Percentiles rank a stretch among this genome's conserved stretches.
These are phyloP conservation scores for Termitomyces eurrhizus DNA, from an alignment of 768 basidiomycete genomes.

Conservation along the genomic window DNA sequence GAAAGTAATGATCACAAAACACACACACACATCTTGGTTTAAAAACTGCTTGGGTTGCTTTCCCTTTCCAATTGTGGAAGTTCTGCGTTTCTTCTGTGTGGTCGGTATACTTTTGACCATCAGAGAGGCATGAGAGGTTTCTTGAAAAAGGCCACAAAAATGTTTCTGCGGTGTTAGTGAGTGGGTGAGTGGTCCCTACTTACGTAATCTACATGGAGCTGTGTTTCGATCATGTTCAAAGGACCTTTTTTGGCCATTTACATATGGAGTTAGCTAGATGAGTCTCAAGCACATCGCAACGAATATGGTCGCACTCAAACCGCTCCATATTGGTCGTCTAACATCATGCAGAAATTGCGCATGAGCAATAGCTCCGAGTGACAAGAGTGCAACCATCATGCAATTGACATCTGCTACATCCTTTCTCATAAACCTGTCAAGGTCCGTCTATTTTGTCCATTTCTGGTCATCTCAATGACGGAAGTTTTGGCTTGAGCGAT, in stretches of 20 bases:
- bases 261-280: neutral
- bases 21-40: slow-evolving; percentile 9
- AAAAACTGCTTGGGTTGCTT: slow-evolving; percentile 11
- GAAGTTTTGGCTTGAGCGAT: neutral
- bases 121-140: neutral
- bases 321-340: neutral
- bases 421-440: neutral
- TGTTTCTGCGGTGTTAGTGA: neutral
- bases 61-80: slow-evolving; percentile 1
- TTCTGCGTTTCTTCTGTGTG: neutral
- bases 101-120: slow-evolving; percentile 1
- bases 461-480: neutral
- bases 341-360: neutral
- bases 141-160: neutral
- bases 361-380: neutral
- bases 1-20: neutral
- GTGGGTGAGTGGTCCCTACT: neutral
- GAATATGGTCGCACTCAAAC: neutral
- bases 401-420: neutral
- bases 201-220: neutral
- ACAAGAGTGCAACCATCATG: neutral
- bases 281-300: neutral
- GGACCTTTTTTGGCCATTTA: neutral
- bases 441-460: neutral
- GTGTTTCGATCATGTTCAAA: neutral